phyloP scores from a whole-genome alignment of 192 early-diverging fungal genomes.

The Chytriomyces confervae region DNA sequence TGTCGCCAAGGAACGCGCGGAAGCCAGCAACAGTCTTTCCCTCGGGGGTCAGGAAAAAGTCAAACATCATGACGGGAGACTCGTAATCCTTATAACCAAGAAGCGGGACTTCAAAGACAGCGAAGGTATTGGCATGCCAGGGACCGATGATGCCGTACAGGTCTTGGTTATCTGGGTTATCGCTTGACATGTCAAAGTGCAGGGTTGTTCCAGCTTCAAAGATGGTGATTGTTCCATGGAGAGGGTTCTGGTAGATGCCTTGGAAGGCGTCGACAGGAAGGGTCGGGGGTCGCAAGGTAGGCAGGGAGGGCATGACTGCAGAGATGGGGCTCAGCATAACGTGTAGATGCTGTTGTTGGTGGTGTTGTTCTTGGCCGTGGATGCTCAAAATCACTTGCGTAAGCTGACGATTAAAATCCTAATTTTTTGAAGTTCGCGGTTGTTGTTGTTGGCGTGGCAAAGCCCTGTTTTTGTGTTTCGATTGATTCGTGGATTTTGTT shows the following conservation, averaged over 20 bases:
- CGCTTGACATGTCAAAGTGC: background rate
- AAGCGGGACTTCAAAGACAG: background rate
- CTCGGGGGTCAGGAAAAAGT: background rate
- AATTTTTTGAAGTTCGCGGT: too few species aligned
- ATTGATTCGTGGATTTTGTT: too few species aligned
- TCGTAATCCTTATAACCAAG: background rate
- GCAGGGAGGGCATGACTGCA: background rate
- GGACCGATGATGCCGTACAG: background rate
- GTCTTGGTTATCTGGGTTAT: background rate
- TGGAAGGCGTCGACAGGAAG: background rate
- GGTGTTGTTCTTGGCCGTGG: background rate
- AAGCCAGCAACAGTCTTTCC: background rate
- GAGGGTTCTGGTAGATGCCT: background rate
- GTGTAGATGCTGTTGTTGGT: background rate
- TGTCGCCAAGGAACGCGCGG: background rate
- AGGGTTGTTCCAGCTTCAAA: background rate
- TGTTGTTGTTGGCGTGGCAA: too few species aligned
- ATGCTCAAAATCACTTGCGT: background rate
- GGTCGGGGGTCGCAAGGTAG: background rate
- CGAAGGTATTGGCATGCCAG: background rate
- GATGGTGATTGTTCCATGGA: background rate
- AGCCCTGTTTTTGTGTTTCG: too few species aligned
- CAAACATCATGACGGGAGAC: background rate
- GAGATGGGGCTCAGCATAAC: background rate
- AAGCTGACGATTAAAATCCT: background rate